Evolutionary conservation across 1,139 yeast genomes (phyloP).

Genomic region (Yamadazyma friedrichii): DNA sequence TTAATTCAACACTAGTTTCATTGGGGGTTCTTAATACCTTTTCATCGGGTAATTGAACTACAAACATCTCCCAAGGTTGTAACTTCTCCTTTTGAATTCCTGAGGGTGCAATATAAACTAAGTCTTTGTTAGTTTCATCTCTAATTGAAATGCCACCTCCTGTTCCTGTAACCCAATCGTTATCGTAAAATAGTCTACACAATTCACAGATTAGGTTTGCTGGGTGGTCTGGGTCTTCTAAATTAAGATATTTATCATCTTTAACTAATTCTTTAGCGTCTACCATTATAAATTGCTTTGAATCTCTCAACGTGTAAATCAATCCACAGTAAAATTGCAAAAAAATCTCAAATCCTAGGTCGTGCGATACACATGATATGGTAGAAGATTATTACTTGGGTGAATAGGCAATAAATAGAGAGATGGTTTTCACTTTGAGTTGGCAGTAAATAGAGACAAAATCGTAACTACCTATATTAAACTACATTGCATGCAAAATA

Average conservation of each 20-base stretch:
- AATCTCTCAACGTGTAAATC: slow-evolving; percentile 1
- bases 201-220: slow-evolving; percentile 83
- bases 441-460: neutral
- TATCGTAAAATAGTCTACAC: slow-evolving; percentile 72
- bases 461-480: slow-evolving; percentile 7
- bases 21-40: slow-evolving; percentile 62
- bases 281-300: neutral
- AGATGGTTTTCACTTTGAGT: no score
- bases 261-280: slow-evolving; percentile 4
- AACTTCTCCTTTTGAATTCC: slow-evolving; percentile 94
- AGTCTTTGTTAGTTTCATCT: slow-evolving; percentile 45
- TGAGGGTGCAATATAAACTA: slow-evolving; percentile 83
- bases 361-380: no score
- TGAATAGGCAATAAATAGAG: no score
- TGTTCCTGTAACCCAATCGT: slow-evolving; percentile 94
- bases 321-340: neutral
- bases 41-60: slow-evolving; percentile 57
- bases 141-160: slow-evolving; percentile 92
- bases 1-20: slow-evolving; percentile 37
- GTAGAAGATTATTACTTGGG: no score
- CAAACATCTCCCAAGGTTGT: slow-evolving; percentile 79
- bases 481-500: slow-evolving; percentile 8
- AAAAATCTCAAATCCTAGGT: no score
- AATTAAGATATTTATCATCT: slow-evolving; percentile 13
- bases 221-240: slow-evolving; percentile 64